These are phyloP conservation scores for Mycena rebaudengoi DNA, from an alignment of 768 basidiomycete species.

Conservation along the genomic window DNA sequence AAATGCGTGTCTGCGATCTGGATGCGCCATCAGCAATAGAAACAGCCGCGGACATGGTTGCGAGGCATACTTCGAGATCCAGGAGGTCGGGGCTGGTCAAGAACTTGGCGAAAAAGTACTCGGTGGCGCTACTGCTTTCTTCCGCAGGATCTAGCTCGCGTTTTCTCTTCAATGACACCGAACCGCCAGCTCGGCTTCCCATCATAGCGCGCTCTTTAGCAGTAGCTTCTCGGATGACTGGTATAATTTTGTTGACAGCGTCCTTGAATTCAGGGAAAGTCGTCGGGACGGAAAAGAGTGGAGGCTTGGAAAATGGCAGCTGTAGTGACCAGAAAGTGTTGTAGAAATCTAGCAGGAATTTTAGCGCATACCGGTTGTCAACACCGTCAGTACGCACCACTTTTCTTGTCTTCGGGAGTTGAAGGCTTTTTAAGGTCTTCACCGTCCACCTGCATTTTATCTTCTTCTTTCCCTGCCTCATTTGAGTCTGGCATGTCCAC, in stretches of 20 bases:
- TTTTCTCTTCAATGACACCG: constrained; percentile 65
- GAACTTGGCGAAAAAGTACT: constrained; percentile 96
- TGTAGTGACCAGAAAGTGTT: constrained; percentile 92
- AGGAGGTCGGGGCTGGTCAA: constrained; percentile 87
- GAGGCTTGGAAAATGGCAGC: constrained; percentile 83
- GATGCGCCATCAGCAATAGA: constrained; percentile 18
- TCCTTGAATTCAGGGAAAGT: constrained; percentile 73
- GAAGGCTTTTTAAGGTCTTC: constrained; percentile 45
- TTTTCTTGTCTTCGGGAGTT: constrained; percentile 60
- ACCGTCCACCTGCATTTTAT: constrained; percentile 73
- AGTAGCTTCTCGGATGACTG: constrained; percentile 85
- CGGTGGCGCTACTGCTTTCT: constrained; percentile 58
- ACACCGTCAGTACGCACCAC: constrained; percentile 51
- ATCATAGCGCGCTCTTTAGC: constrained; percentile 90
- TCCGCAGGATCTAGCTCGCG: constrained; percentile 67
- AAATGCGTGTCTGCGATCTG: constrained; percentile 92
- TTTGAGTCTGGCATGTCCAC: constrained; percentile 40
- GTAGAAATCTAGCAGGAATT: constrained; percentile 69
- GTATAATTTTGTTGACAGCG: constrained; percentile 75
- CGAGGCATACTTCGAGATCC: constrained; percentile 79
- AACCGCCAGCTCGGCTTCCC: constrained; percentile 66
- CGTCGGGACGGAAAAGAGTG: constrained; percentile 64
- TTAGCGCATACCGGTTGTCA: background rate
- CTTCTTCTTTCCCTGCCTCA: constrained; percentile 39
- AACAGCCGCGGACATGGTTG: constrained; percentile 6